A percentile compares a stretch with the other conserved stretches of the same genome.
These are phyloP conservation scores for Sphenostylis stenocarpa DNA, from an alignment of 306 rosid genomes.

Conservation along the genomic window DNA sequence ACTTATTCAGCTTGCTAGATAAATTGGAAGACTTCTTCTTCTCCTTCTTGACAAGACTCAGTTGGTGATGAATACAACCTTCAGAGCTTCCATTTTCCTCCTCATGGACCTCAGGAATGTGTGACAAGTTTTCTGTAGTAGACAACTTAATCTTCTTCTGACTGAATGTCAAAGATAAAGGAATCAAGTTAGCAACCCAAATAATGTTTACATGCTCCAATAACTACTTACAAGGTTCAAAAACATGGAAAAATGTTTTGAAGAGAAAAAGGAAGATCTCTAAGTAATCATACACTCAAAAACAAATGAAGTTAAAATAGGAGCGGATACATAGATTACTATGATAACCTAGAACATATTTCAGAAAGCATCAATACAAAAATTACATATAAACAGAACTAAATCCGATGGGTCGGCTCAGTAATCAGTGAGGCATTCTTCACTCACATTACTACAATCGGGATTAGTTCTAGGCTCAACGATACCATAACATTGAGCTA, in stretches of 20 bases:
- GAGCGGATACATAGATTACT: neutral
- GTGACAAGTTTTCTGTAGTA: constrained; percentile 39
- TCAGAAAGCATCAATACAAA: constrained; percentile 3
- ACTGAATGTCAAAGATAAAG: constrained; percentile 45
- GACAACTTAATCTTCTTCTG: constrained; percentile 69
- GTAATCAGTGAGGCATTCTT: too few relatives aligned
- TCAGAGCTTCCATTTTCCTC: constrained; percentile 45
- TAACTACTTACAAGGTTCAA: constrained; percentile 17
- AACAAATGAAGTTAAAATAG: neutral
- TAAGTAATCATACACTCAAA: neutral
- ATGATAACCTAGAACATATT: neutral
- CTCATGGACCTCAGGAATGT: constrained; percentile 35
- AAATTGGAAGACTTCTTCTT: constrained; percentile 41
- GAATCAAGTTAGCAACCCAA: constrained; percentile 23
- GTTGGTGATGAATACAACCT: constrained; percentile 25
- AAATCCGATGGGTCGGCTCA: neutral
- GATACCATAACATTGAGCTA: too few relatives aligned
- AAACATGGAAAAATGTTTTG: neutral
- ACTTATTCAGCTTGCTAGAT: constrained; percentile 39
- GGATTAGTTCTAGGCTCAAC: too few relatives aligned
- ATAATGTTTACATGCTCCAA: constrained; percentile 4
- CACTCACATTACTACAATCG: too few relatives aligned
- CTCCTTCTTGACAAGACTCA: constrained; percentile 42
- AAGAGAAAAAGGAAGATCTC: neutral
- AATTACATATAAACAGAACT: constrained; percentile 1